phyloP scores from a whole-genome alignment of 2,329 filamentous ascomycete genomes.

The Diaporthe sp. region DNA sequence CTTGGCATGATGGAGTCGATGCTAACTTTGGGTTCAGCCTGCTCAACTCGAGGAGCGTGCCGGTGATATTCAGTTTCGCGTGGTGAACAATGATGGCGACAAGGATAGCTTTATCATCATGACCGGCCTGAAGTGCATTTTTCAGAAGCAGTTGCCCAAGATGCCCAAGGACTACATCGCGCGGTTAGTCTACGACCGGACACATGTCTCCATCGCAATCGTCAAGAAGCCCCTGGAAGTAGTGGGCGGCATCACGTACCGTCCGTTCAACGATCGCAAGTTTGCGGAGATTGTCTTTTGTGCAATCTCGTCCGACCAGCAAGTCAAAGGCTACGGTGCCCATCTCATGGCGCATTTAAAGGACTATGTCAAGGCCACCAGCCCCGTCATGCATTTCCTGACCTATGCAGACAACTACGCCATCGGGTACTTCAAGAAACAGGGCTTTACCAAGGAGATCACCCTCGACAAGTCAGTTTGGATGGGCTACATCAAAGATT shows the following conservation, averaged over 20 bases:
- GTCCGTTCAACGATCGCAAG: slow-evolving; percentile 89
- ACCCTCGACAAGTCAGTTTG: slow-evolving; percentile 90
- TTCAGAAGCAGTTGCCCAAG: slow-evolving; percentile 97
- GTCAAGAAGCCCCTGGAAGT: slow-evolving; percentile 96
- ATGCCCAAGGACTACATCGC: slow-evolving; percentile 99
- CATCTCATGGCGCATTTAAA: slow-evolving; percentile 99
- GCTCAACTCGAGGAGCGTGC: slow-evolving; percentile 94
- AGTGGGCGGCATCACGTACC: slow-evolving; percentile 97
- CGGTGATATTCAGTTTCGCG: slow-evolving; percentile 95
- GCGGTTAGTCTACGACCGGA: slow-evolving; percentile 95
- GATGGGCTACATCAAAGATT: slow-evolving; percentile 99
- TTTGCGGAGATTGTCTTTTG: slow-evolving; percentile 99
- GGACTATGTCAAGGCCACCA: slow-evolving; percentile 97
- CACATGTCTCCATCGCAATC: slow-evolving; percentile 95
- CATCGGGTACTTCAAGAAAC: slow-evolving; percentile 99
- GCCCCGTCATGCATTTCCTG: slow-evolving; percentile 97
- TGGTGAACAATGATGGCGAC: slow-evolving; percentile 95
- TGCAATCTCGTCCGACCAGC: slow-evolving; percentile 96
- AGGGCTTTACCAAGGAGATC: slow-evolving; percentile 99
- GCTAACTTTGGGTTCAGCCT: slow-evolving; percentile 65
- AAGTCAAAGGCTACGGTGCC: slow-evolving; percentile 98
- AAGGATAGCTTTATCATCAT: slow-evolving; percentile 93
- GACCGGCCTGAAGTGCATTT: slow-evolving; percentile 96
- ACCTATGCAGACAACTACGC: slow-evolving; percentile 99
- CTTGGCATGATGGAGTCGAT: slow-evolving; percentile 22